Percentiles rank a stretch among this genome's conserved stretches.
phyloP scores from a whole-genome alignment of 2,329 filamentous ascomycete genomes.

The Aspergillus spinulosporus region DNA sequence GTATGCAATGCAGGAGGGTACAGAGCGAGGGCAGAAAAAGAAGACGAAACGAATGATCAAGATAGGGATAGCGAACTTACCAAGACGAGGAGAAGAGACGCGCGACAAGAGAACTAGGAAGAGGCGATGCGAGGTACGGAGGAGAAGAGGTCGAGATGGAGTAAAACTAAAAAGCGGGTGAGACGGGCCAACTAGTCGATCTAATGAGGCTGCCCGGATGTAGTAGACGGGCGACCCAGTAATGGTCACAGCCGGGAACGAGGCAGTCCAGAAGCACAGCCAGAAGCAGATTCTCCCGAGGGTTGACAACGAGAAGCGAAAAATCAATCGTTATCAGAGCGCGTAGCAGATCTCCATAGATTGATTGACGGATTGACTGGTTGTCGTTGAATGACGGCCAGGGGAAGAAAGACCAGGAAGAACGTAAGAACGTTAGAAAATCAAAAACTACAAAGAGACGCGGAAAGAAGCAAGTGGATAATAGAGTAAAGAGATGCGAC shows the following conservation, averaged over 20 bases:
- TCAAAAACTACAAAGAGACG: too few species aligned
- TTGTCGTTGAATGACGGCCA: slow-evolving; percentile 12
- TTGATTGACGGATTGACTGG: neutral
- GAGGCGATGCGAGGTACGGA: neutral
- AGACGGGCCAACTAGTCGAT: neutral
- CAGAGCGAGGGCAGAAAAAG: slow-evolving; percentile 11
- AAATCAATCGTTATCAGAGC: slow-evolving; percentile 1
- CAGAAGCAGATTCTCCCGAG: slow-evolving; percentile 7
- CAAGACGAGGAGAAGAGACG: slow-evolving; percentile 8
- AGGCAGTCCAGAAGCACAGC: neutral
- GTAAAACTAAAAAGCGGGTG: slow-evolving; percentile 1
- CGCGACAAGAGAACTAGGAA: slow-evolving; percentile 3
- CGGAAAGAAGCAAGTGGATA: neutral
- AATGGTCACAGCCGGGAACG: neutral
- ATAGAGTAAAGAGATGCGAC: neutral
- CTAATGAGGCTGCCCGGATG: neutral
- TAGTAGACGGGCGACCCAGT: neutral
- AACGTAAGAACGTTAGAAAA: too few species aligned
- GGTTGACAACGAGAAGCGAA: slow-evolving; percentile 6
- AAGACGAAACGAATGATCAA: slow-evolving; percentile 9
- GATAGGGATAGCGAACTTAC: slow-evolving; percentile 8
- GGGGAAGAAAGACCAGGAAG: slow-evolving; percentile 1
- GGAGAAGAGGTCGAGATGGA: neutral
- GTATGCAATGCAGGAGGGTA: slow-evolving; percentile 10
- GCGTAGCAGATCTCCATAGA: slow-evolving; percentile 14